A percentile compares a stretch with the other conserved stretches of the same genome.
Conservation (phyloP, 805 yeast genomes). For the Isabelozyma rhagii region DNA sequence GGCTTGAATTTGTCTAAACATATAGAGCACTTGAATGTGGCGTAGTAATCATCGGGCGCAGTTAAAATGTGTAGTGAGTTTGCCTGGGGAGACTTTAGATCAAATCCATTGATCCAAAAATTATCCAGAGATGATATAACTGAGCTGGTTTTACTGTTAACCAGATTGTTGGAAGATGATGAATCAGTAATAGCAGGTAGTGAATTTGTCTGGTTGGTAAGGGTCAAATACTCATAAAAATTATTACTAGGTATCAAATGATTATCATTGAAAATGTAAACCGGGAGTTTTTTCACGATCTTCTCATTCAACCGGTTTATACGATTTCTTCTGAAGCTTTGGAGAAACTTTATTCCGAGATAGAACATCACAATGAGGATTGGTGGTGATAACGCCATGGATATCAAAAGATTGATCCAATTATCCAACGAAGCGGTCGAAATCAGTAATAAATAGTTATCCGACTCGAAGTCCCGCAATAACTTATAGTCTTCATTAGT, state of each 20-base stretch:
- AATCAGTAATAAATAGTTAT: slow-evolving; percentile 12
- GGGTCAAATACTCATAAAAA: slow-evolving; percentile 27
- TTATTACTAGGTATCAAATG: slow-evolving; percentile 27
- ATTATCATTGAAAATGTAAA: slow-evolving; percentile 33
- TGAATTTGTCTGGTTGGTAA: slow-evolving; percentile 25
- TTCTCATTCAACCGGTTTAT: slow-evolving; percentile 24
- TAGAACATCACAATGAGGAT: slow-evolving; percentile 34
- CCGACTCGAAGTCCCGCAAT: slow-evolving; percentile 5
- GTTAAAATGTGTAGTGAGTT: slow-evolving; percentile 14
- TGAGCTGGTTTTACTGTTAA: slow-evolving; percentile 3
- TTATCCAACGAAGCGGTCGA: slow-evolving; percentile 35
- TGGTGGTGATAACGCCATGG: slow-evolving; percentile 43
- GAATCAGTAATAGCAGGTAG: slow-evolving; percentile 2
- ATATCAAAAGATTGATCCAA: slow-evolving; percentile 37
- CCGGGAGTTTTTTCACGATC: slow-evolving; percentile 33
- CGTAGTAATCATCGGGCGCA: slow-evolving; percentile 31
- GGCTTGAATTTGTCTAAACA: slow-evolving; percentile 54
- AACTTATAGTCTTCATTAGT: slow-evolving; percentile 39
- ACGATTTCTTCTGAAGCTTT: slow-evolving; percentile 22
- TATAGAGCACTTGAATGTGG: slow-evolving; percentile 55
- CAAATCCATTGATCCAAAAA: slow-evolving; percentile 40
- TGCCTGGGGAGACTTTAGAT: slow-evolving; percentile 16
- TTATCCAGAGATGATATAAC: slow-evolving; percentile 30
- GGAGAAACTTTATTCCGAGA: slow-evolving; percentile 25
- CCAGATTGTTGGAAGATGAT: slow-evolving; percentile 2